Evolutionary conservation across 768 basidiomycete species (phyloP).

Genomic region (Amanita thiersii): DNA sequence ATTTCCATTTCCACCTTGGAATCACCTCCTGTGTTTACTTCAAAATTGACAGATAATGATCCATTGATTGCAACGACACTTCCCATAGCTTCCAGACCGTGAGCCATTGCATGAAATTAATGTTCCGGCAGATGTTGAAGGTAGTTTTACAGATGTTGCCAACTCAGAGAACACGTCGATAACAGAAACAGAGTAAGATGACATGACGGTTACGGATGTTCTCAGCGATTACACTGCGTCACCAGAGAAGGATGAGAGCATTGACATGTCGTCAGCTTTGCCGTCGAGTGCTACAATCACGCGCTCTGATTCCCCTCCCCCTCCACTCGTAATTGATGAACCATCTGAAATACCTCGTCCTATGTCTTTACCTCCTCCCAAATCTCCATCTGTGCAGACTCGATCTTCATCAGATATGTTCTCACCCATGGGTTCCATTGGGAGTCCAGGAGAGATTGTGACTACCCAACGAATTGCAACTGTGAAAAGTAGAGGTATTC

Average conservation of each 20-base stretch:
- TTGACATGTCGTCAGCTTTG: slow-evolving; percentile 4
- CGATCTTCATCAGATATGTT: too few relatives aligned
- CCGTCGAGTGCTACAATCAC: slow-evolving; percentile 10
- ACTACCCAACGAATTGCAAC: slow-evolving; percentile 30
- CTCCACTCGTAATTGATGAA: too few relatives aligned
- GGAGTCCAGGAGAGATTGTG: slow-evolving; percentile 24
- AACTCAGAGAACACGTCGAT: too few relatives aligned
- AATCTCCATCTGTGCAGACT: too few relatives aligned
- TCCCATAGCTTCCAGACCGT: too few relatives aligned
- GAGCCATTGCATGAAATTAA: background rate
- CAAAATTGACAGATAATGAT: too few relatives aligned
- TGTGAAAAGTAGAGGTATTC: slow-evolving; percentile 25
- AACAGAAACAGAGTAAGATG: slow-evolving; percentile 6
- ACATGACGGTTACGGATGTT: slow-evolving; percentile 11
- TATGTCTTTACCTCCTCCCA: background rate
- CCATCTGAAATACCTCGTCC: too few relatives aligned
- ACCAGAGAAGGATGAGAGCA: slow-evolving; percentile 8
- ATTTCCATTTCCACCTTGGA: too few relatives aligned
- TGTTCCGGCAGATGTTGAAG: slow-evolving; percentile 8
- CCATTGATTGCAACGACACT: too few relatives aligned
- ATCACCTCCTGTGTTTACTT: too few relatives aligned
- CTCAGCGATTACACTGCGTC: slow-evolving; percentile 12
- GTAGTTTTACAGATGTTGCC: too few relatives aligned
- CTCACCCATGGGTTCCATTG: too few relatives aligned
- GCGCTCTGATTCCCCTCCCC: slow-evolving; percentile 11